A percentile compares a stretch with the other conserved stretches of the same genome.
Evolutionary conservation across 257 asterid genomes (phyloP).

Genomic region (Salvia miltiorrhiza): DNA sequence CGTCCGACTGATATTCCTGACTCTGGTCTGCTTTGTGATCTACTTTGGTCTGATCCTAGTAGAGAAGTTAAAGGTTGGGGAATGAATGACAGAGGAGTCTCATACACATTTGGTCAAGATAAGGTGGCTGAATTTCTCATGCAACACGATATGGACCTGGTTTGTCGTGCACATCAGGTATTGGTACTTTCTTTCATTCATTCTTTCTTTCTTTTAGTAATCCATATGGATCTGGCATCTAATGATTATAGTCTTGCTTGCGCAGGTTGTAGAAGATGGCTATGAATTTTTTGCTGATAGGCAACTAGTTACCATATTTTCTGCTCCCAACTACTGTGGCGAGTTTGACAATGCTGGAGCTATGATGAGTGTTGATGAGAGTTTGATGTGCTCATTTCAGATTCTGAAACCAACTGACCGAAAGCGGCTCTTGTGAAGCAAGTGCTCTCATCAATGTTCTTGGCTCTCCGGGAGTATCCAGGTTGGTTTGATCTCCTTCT

Average conservation of each 20-base stretch:
- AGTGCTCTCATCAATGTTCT: conserved; percentile 8
- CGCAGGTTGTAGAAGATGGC: conserved; percentile 51
- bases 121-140: conserved; percentile 53
- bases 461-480: conserved; percentile 14
- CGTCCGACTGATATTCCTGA: conserved; percentile 62
- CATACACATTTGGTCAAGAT: conserved; percentile 48
- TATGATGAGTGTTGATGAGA: conserved; percentile 53
- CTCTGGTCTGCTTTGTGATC: conserved; percentile 56
- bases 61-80: conserved; percentile 63
- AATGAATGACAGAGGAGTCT: conserved; percentile 54
- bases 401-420: conserved; percentile 47
- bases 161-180: conserved; percentile 62
- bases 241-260: conserved; percentile 16
- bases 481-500: conserved; percentile 17
- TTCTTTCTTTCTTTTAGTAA: not conserved
- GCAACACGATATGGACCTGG: conserved; percentile 57
- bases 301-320: conserved; percentile 45
- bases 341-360: conserved; percentile 57
- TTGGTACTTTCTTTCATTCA: not conserved
- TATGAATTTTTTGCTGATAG: conserved; percentile 49
- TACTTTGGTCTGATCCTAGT: conserved; percentile 63
- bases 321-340: conserved; percentile 52
- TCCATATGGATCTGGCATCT: conserved; percentile 1
- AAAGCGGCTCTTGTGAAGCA: conserved; percentile 37
- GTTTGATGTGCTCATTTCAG: conserved; percentile 55